phyloP scores from a whole-genome alignment of 192 early-diverging fungal genomes.

The Podila clonocystis region DNA sequence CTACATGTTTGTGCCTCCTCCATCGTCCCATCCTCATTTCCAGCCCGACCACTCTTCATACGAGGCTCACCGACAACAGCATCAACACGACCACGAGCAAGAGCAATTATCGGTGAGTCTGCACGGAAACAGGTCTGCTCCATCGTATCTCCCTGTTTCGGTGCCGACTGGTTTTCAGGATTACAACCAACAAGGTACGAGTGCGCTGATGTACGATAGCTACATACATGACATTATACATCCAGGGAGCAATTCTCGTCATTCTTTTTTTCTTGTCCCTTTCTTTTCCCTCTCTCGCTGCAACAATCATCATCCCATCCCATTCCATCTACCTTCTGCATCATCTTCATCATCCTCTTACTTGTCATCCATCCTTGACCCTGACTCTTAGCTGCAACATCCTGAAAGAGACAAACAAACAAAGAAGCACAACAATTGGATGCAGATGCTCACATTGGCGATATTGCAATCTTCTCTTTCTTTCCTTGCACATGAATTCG shows the following conservation, averaged over 20 bases:
- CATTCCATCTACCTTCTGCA: too few relatives aligned
- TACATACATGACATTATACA: too few relatives aligned
- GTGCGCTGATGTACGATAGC: too few relatives aligned
- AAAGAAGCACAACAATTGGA: too few relatives aligned
- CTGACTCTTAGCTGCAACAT: too few relatives aligned
- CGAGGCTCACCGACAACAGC: slow-evolving; percentile 6
- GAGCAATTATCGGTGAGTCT: background rate
- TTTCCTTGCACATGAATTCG: background rate
- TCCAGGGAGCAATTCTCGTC: too few relatives aligned
- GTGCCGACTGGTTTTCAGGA: background rate
- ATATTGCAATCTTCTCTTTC: slow-evolving; percentile 1
- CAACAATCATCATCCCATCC: slow-evolving; percentile 1
- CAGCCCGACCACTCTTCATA: slow-evolving; percentile 3
- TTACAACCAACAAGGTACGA: too few relatives aligned
- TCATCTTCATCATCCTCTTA: background rate
- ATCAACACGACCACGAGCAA: slow-evolving; percentile 11
- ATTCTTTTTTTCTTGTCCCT: too few relatives aligned
- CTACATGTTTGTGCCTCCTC: slow-evolving; percentile 3
- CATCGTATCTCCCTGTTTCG: too few relatives aligned
- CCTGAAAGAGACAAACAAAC: too few relatives aligned
- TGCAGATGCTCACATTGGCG: background rate
- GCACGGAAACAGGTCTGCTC: background rate
- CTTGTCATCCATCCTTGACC: background rate
- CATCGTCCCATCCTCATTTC: slow-evolving; percentile 2
- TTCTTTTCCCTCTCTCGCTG: background rate